Percentiles rank a stretch among this genome's conserved stretches.
phyloP scores from a whole-genome alignment of 179 eudicot genomes.

The Amaranthus tricolor region DNA sequence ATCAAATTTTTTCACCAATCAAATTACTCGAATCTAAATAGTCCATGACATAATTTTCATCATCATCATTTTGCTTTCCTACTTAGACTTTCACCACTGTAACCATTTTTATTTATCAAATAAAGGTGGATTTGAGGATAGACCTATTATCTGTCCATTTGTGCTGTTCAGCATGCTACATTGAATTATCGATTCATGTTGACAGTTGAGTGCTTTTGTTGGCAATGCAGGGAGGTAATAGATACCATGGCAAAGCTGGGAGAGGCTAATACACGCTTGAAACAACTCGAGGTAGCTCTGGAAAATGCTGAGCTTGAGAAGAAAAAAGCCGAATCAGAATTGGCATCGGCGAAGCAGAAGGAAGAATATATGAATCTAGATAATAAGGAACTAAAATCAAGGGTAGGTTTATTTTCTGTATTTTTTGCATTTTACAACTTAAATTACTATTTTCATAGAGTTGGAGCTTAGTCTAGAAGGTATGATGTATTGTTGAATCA shows the following conservation, averaged over 20 bases:
- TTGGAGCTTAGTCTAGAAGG: background rate
- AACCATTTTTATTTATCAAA: background rate
- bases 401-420: slow-evolving; percentile 41
- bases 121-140: slow-evolving; percentile 13
- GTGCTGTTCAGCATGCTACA: background rate
- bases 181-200: background rate
- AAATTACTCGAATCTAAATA: no score
- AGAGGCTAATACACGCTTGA: slow-evolving; percentile 61
- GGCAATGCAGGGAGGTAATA: slow-evolving; percentile 68
- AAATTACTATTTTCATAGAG: background rate
- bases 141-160: slow-evolving; percentile 11
- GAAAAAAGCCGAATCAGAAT: slow-evolving; percentile 67
- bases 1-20: no score
- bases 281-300: slow-evolving; percentile 65
- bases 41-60: no score
- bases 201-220: background rate
- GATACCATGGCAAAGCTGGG: slow-evolving; percentile 73
- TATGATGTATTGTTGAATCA: background rate
- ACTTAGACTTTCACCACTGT: no score
- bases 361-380: slow-evolving; percentile 55
- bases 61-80: no score
- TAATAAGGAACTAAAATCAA: slow-evolving; percentile 51
- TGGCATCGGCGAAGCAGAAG: slow-evolving; percentile 53
- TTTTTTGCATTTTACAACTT: background rate
- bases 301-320: slow-evolving; percentile 61